Evolutionary conservation across 1,284 basidiomycete genomes (phyloP), one percentile per base, ranked within the genome.

Genomic region (Blastosporella zonata): DNA sequence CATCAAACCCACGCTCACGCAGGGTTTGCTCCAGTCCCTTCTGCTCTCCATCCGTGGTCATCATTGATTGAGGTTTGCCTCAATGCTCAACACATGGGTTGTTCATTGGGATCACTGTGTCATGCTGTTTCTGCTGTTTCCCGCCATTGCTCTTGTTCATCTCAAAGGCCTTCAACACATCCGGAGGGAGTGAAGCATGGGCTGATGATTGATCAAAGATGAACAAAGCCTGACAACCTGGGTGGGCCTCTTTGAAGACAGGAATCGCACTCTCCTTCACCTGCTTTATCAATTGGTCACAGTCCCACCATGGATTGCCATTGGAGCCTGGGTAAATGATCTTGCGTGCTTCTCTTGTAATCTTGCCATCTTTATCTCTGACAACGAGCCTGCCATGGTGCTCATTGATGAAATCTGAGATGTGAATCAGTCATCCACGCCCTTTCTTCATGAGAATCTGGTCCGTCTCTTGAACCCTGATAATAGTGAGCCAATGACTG

Each of bases 191-290:
- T 10, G 39, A 46, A 17, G 38, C 50, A 43, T 52, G 50, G 1
- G 45, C 50, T 22, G 50, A 52, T 3, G 50, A 52, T 27, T 47
- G 45, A 23, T 52, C 44, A 37, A 50, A 50, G 33, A 50, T 35
- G 20, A 50, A 50, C 18, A 46, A 40, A 2, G 44, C 31, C 40
- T 47, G 31, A 6, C 33, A 33, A 5, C 47, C 47, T 13, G 47
- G 47, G 40, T 53, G 43, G 13, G 47, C 51, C 23, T 28, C 25
- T 35, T 54, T 42, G 33, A 50, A 51, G 25, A 31, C 29, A 0
- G 43, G 44, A 34, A 50, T 46, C 2, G 38, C 25, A 9, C 22
- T 15, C 33, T 15, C 10, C 25, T 36, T 21, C 0, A 52, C 20
- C 29, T 52, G 46, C 15, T 25, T 13, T 9, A 39, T 47, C 18